Percentiles rank a stretch among this genome's conserved stretches.
Evolutionary conservation across 176 grass and related monocot genomes (phyloP).

Genomic region (Raddia distichophylla): DNA sequence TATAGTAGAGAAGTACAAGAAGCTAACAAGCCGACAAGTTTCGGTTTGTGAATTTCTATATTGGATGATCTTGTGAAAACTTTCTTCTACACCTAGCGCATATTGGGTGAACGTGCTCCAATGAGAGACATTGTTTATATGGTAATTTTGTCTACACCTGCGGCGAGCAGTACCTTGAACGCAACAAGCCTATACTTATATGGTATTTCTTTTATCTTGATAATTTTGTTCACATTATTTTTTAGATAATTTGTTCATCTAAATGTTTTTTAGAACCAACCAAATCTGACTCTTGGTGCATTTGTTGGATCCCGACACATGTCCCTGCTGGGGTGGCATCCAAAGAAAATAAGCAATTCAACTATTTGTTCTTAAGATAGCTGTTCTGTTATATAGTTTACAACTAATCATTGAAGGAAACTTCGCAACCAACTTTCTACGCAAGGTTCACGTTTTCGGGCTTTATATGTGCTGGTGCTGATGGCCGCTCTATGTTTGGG

Average conservation of each 20-base stretch:
- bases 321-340: neutral
- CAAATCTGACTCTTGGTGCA: neutral
- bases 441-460: neutral
- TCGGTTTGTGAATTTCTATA: neutral
- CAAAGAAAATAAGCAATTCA: neutral
- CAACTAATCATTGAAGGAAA: neutral
- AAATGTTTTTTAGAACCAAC: neutral
- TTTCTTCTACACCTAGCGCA: neutral
- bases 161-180: neutral
- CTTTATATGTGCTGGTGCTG: neutral
- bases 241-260: neutral
- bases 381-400: constrained; percentile 22
- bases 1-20: neutral
- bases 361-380: neutral
- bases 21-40: neutral
- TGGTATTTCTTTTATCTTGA: neutral
- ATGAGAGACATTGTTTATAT: neutral
- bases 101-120: neutral
- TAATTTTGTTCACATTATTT: neutral
- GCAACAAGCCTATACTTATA: neutral
- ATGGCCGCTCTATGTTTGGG: constrained; percentile 1
- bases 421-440: constrained; percentile 20
- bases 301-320: neutral
- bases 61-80: neutral
- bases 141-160: neutral